Evolutionary conservation across 2,329 filamentous ascomycete genomes (phyloP).

Genomic region (Onygenales sp.): DNA sequence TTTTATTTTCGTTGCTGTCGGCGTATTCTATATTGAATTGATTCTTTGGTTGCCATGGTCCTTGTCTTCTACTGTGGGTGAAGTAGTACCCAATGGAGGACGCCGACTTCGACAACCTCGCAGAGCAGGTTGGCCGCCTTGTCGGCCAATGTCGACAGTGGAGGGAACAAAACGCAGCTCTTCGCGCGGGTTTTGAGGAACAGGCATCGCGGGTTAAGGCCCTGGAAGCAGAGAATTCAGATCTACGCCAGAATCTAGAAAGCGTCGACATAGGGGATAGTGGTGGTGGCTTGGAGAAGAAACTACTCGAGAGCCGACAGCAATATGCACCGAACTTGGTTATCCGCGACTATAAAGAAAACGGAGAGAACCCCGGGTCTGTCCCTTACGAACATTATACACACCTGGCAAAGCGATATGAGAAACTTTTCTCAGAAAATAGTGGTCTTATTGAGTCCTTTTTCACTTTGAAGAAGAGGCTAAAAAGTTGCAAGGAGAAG

Average conservation of each 20-base stretch:
- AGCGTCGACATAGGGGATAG: not conserved
- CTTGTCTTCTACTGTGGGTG: not conserved
- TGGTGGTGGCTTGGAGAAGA: not conserved
- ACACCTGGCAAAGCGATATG: conserved; percentile 21
- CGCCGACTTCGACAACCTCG: not conserved
- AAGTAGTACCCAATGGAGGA: not conserved
- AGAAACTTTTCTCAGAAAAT: conserved; percentile 22
- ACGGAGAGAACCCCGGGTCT: not conserved
- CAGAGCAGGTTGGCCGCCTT: conserved; percentile 1
- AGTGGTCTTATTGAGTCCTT: conserved; percentile 19
- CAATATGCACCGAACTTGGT: conserved; percentile 1
- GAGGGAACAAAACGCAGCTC: conserved; percentile 1
- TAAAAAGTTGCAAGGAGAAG: conserved; percentile 27
- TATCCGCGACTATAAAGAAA: not conserved
- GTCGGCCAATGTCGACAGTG: conserved; percentile 15
- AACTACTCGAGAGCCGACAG: not conserved
- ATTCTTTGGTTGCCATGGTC: not conserved
- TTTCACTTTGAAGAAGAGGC: conserved; percentile 19
- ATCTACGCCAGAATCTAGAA: not conserved
- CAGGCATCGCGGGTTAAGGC: conserved; percentile 6
- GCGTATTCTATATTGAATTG: not conserved
- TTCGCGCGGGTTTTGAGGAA: conserved; percentile 10
- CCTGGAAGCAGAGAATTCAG: conserved; percentile 2
- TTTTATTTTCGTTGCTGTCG: too few relatives aligned
- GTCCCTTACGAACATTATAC: conserved; percentile 11